Conservation (phyloP, 352 stramenopile genomes). For the Phytophthora pluvialis region DNA sequence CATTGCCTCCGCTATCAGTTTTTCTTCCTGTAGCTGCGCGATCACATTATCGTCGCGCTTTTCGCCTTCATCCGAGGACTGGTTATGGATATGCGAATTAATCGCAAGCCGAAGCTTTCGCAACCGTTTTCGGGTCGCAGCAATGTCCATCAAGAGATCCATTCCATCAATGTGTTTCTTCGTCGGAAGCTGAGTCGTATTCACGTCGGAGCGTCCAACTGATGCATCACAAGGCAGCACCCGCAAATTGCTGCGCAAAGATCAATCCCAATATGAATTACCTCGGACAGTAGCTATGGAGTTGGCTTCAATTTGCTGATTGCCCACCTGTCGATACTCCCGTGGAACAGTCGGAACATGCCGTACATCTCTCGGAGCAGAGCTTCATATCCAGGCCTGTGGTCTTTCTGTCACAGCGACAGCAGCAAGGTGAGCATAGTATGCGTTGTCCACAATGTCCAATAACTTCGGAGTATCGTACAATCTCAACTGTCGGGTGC, state of each 20-base stretch:
- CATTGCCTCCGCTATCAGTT: conserved; percentile 23
- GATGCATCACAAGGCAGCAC: conserved; percentile 10
- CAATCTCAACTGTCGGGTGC: conserved; percentile 37
- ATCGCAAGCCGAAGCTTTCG: conserved; percentile 52
- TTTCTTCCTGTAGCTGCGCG: conserved; percentile 16
- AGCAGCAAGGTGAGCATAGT: conserved; percentile 5
- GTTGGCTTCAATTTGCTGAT: not conserved
- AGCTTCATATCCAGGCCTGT: conserved; percentile 41
- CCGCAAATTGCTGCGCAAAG: conserved; percentile 36
- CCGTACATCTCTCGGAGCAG: conserved; percentile 56
- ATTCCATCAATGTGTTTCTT: conserved; percentile 49
- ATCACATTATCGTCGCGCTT: conserved; percentile 5
- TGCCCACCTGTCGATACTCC: conserved; percentile 49
- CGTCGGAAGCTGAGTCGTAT: not conserved
- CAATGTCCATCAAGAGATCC: conserved; percentile 54
- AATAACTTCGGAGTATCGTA: conserved; percentile 13
- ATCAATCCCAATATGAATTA: not conserved
- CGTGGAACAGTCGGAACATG: conserved; percentile 63
- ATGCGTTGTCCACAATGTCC: not conserved
- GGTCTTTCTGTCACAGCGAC: conserved; percentile 37
- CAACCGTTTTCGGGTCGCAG: conserved; percentile 40
- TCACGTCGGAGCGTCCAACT: not conserved
- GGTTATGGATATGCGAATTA: conserved; percentile 21
- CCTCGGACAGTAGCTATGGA: not conserved
- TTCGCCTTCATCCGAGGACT: conserved; percentile 15